These are phyloP conservation scores for Setaria italica DNA, from an alignment of 202 grass and related monocot genomes.

Conservation along the genomic window DNA sequence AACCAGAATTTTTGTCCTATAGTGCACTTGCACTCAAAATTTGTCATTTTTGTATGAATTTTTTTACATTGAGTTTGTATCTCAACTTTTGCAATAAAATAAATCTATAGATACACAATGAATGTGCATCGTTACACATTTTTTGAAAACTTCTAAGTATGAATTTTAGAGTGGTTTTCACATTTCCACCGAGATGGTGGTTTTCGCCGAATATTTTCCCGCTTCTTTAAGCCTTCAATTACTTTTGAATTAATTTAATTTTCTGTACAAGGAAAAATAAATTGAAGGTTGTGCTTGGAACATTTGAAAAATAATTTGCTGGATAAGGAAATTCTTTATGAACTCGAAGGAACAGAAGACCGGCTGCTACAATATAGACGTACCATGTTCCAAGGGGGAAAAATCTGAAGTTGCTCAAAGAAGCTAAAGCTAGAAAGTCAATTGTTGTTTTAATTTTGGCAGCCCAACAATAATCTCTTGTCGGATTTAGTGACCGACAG, in stretches of 20 bases:
- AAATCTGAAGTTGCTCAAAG: not conserved
- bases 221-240: no score
- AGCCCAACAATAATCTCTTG: not conserved
- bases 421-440: not conserved
- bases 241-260: not conserved
- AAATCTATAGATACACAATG: no score
- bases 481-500: no score
- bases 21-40: no score
- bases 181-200: no score
- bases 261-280: not conserved
- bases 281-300: not conserved
- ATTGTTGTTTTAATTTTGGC: not conserved
- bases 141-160: no score
- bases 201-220: no score
- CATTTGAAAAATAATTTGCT: not conserved
- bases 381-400: not conserved
- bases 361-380: not conserved
- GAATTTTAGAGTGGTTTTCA: no score
- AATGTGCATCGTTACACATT: no score
- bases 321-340: not conserved
- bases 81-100: not conserved
- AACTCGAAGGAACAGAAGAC: not conserved
- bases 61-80: no score
- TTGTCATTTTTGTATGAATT: no score
- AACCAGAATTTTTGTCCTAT: not conserved